A percentile compares a stretch with the other conserved stretches of the same genome.
Evolutionary conservation across 768 basidiomycete genomes (phyloP).

Genomic region (Trametes cinnabarina): DNA sequence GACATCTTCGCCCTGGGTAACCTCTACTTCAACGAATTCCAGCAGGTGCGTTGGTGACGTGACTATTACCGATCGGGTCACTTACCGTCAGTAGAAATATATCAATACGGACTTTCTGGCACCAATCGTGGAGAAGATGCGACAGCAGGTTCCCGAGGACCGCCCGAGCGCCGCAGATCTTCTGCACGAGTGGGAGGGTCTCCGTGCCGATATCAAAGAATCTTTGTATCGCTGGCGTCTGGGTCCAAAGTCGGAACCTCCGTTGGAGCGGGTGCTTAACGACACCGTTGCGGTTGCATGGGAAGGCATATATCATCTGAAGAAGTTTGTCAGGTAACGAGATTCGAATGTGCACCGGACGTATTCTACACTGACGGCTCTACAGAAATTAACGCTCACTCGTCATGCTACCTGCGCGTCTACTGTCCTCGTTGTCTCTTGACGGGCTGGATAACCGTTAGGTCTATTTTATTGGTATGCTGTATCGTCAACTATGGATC

Average conservation of each 20-base stretch:
- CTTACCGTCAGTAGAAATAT: conserved; percentile 9
- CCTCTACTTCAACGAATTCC: conserved; percentile 20
- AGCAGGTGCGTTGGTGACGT: no score
- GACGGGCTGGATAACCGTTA: no score
- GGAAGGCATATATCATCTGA: conserved; percentile 9
- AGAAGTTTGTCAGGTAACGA: neutral
- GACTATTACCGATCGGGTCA: neutral
- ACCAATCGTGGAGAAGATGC: conserved; percentile 17
- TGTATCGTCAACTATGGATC: no score
- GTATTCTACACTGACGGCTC: no score
- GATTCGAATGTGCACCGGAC: neutral
- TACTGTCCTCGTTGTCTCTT: no score
- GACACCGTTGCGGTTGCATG: conserved; percentile 13
- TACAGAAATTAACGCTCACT: no score
- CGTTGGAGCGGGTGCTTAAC: conserved; percentile 12
- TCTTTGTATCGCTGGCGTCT: conserved; percentile 7
- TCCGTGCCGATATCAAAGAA: neutral
- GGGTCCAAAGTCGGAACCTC: neutral
- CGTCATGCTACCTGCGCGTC: no score
- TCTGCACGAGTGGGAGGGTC: neutral
- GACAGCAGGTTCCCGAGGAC: neutral
- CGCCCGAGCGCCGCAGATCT: neutral
- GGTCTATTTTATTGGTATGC: no score
- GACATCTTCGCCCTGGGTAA: conserved; percentile 29
- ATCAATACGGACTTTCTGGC: conserved; percentile 12